A percentile compares a stretch with the other conserved stretches of the same genome.
Evolutionary conservation across 495 filamentous ascomycete genomes (phyloP).

Genomic region (Penicillium malachiteum): DNA sequence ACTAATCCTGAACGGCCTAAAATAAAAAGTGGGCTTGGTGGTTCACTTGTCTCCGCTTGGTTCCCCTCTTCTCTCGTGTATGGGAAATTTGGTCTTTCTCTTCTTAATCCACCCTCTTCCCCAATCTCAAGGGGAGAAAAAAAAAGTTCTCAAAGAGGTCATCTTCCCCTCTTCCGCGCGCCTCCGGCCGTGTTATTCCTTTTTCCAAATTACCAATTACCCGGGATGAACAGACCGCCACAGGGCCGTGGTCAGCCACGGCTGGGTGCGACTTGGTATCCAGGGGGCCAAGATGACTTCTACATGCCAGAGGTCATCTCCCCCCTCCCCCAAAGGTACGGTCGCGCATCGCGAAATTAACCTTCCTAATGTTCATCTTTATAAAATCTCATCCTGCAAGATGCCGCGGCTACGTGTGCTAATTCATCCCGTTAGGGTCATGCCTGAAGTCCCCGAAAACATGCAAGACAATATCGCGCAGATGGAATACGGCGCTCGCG

Average conservation of each 20-base stretch:
- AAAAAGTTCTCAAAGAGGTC: too few relatives aligned
- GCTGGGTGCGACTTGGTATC: constrained; percentile 85
- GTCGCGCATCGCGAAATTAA: neutral
- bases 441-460: constrained; percentile 76
- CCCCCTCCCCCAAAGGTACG: constrained; percentile 88
- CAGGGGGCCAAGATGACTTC: constrained; percentile 86
- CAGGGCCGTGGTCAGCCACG: constrained; percentile 47
- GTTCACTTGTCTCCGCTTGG: neutral
- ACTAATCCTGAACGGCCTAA: neutral
- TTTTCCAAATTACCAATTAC: neutral
- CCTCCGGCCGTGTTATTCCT: neutral
- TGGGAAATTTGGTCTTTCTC: neutral
- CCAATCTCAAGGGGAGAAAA: too few relatives aligned
- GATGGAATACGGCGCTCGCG: constrained; percentile 75
- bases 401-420: constrained; percentile 28
- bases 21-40: neutral
- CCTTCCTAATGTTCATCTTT: neutral
- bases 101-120: constrained; percentile 8
- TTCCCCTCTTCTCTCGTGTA: neutral
- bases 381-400: neutral
- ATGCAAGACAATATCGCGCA: constrained; percentile 90
- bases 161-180: too few relatives aligned
- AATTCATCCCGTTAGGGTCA: constrained; percentile 52
- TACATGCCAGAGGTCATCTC: constrained; percentile 75
- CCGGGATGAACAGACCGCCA: constrained; percentile 34